Evolutionary conservation across 306 rosid genomes (phyloP).

Genomic region (Dalbergia oliveri): DNA sequence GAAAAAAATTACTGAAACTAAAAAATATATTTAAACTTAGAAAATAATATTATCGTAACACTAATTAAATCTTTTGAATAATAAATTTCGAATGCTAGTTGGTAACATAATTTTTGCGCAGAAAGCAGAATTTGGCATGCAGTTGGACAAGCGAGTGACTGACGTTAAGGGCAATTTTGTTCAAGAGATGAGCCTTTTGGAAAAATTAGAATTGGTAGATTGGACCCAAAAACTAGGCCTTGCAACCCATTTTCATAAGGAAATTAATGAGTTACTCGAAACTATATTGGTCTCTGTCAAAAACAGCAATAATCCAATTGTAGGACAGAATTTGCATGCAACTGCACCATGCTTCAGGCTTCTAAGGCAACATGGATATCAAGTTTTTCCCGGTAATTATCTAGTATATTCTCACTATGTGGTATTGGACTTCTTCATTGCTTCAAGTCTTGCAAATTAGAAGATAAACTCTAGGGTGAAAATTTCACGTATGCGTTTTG

Average conservation of each 20-base stretch:
- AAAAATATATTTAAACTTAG: no score
- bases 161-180: constrained; percentile 42
- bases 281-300: constrained; percentile 17
- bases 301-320: background rate
- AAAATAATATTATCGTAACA: no score
- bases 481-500: no score
- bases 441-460: no score
- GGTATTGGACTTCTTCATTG: background rate
- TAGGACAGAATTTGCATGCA: constrained; percentile 41
- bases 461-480: no score
- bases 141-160: constrained; percentile 41
- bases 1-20: no score
- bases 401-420: background rate
- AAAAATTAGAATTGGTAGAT: constrained; percentile 56
- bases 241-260: constrained; percentile 51
- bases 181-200: constrained; percentile 13
- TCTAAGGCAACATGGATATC: constrained; percentile 59
- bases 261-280: constrained; percentile 54
- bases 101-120: constrained; percentile 22
- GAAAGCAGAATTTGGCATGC: constrained; percentile 46
- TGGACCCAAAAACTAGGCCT: constrained; percentile 60
- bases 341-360: constrained; percentile 62
- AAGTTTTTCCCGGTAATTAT: constrained; percentile 58
- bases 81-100: no score
- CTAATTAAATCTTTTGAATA: no score